These are phyloP conservation scores for Anacardium occidentale DNA, from an alignment of 345 rosid genomes.

Conservation along the genomic window DNA sequence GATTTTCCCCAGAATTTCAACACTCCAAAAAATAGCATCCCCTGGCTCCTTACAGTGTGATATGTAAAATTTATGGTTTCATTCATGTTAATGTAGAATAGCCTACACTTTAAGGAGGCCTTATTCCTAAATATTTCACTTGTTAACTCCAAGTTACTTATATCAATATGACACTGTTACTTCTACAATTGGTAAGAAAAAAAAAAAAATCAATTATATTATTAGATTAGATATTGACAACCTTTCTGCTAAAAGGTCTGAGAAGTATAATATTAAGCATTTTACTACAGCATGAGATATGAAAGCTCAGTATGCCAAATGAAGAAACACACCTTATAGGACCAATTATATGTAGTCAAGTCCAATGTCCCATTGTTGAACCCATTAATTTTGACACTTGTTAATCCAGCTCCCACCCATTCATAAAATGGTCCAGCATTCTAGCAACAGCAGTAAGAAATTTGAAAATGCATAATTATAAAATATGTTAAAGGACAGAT, in stretches of 20 bases:
- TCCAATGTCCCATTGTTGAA: constrained; percentile 67
- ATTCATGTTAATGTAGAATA: neutral
- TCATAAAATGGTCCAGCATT: constrained; percentile 88
- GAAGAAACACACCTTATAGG: constrained; percentile 64
- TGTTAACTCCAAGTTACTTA: neutral
- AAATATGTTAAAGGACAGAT: neutral
- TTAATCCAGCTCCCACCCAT: constrained; percentile 73
- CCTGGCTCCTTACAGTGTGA: too few relatives aligned
- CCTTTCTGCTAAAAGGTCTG: neutral
- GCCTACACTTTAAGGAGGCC: neutral
- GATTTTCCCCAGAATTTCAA: too few relatives aligned
- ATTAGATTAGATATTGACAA: neutral
- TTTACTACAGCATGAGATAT: neutral
- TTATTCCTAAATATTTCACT: neutral
- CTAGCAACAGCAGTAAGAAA: constrained; percentile 31
- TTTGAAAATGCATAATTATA: constrained; percentile 6
- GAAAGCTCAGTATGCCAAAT: neutral
- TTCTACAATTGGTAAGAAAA: neutral
- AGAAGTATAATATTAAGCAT: neutral
- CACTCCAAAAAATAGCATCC: too few relatives aligned
- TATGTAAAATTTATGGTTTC: too few relatives aligned
- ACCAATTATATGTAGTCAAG: constrained; percentile 63
- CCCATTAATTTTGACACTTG: constrained; percentile 72
- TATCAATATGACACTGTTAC: neutral
- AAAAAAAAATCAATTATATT: neutral